These are phyloP conservation scores for Xenoacremonium recifei DNA, from an alignment of 2,329 filamentous ascomycete species.

Conservation along the genomic window DNA sequence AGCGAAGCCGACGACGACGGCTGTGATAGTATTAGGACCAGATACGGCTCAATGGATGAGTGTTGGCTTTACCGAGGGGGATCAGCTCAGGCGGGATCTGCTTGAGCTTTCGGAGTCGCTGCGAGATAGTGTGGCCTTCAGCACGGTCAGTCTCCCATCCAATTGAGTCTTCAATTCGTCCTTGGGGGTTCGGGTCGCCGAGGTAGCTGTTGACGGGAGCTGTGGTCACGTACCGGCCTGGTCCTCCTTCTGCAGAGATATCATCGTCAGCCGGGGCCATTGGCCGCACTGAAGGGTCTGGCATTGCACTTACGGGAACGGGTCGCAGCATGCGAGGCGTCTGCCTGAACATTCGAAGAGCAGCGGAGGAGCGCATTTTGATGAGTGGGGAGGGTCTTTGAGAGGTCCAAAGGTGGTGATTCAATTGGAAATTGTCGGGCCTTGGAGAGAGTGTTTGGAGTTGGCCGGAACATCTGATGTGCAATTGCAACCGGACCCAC, in stretches of 20 bases:
- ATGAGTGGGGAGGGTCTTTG: conserved; percentile 29
- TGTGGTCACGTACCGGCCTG: conserved; percentile 58
- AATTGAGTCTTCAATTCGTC: conserved; percentile 14
- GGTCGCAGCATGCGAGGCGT: conserved; percentile 67
- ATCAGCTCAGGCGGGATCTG: conserved; percentile 91
- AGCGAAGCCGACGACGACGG: conserved; percentile 84
- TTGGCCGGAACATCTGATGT: conserved; percentile 34
- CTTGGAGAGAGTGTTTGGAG: conserved; percentile 27
- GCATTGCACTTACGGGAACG: conserved; percentile 60
- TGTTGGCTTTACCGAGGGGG: conserved; percentile 70
- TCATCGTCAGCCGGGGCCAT: conserved; percentile 23
- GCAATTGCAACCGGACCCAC: conserved; percentile 34
- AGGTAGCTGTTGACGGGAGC: conserved; percentile 10
- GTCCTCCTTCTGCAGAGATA: conserved; percentile 58
- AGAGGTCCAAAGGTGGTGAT: conserved; percentile 27
- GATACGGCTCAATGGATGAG: conserved; percentile 14
- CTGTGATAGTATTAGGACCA: conserved; percentile 44
- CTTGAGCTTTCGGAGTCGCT: conserved; percentile 87
- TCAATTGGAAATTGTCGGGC: conserved; percentile 32
- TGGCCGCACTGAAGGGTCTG: neutral
- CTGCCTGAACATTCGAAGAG: conserved; percentile 66
- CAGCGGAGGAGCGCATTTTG: conserved; percentile 65
- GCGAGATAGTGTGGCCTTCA: conserved; percentile 91
- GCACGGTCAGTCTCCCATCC: conserved; percentile 21
- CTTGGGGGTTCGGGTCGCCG: conserved; percentile 12